phyloP scores from a whole-genome alignment of 495 filamentous ascomycete genomes.

The Hypoxylon subgilvum region DNA sequence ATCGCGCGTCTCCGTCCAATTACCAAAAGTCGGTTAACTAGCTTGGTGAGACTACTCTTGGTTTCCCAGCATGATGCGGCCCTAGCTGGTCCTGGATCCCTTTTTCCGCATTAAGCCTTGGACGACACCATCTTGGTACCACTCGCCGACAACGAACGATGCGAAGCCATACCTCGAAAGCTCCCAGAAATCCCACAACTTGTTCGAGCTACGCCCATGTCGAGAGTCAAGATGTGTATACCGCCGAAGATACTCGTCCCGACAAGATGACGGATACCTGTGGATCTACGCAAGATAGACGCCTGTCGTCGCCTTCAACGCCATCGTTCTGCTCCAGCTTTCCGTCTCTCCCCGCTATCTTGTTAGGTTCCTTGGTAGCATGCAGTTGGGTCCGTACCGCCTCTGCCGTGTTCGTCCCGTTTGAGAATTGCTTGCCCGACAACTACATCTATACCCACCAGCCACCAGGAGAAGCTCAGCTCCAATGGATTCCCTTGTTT shows the following conservation, averaged over 20 bases:
- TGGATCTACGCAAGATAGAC: conserved; percentile 10
- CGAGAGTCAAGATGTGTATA: conserved; percentile 31
- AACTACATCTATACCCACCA: conserved; percentile 60
- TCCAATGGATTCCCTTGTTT: conserved; percentile 83
- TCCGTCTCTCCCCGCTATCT: conserved; percentile 3
- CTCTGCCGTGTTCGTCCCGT: conserved; percentile 69
- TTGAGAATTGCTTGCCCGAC: conserved; percentile 80
- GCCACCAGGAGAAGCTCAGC: conserved; percentile 37
- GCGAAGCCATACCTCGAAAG: conserved; percentile 36
- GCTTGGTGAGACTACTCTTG: conserved; percentile 21
- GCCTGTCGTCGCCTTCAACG: conserved; percentile 7
- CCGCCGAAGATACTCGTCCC: conserved; percentile 10
- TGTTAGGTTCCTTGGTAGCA: conserved; percentile 34
- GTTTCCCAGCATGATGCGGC: conserved; percentile 35
- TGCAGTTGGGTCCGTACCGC: conserved; percentile 39
- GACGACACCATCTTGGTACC: conserved; percentile 30
- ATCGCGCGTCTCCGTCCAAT: conserved; percentile 27
- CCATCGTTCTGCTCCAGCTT: conserved; percentile 5
- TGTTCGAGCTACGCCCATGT: conserved; percentile 29
- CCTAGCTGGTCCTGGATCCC: conserved; percentile 36
- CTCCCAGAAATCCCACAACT: conserved; percentile 21
- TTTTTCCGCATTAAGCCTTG: conserved; percentile 32
- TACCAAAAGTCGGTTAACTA: conserved; percentile 1
- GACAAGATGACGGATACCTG: conserved; percentile 23
- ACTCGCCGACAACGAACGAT: conserved; percentile 39